Conservation (phyloP, 345 rosid species). For the Eucalyptus coolabah region DNA sequence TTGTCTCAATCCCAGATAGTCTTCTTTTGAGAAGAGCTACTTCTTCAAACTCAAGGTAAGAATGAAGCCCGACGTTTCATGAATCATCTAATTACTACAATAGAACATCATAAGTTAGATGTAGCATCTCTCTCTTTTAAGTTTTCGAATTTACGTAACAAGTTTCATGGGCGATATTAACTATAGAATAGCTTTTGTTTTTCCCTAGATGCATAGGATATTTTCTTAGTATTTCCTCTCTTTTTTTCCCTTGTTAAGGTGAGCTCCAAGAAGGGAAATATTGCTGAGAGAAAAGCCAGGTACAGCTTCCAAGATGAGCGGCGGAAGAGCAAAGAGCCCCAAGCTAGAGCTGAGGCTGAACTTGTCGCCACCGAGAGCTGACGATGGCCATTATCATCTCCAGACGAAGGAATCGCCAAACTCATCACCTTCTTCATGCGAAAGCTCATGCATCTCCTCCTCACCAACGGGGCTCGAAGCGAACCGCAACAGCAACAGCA, state of each 20-base stretch:
- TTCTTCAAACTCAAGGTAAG: not conserved
- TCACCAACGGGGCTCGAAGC: not conserved
- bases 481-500: not conserved
- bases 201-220: not conserved
- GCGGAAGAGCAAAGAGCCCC: not conserved
- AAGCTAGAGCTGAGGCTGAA: slow-evolving; percentile 37
- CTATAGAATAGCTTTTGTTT: not conserved
- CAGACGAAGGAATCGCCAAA: not conserved
- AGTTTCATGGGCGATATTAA: not conserved
- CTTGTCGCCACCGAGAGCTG: slow-evolving; percentile 16
- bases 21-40: not conserved
- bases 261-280: not conserved
- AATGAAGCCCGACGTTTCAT: not conserved
- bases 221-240: not conserved
- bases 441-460: slow-evolving; percentile 36
- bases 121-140: not conserved
- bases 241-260: not conserved
- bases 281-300: not conserved
- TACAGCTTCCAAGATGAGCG: slow-evolving; percentile 2
- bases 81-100: not conserved
- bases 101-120: not conserved
- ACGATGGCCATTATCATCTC: not conserved
- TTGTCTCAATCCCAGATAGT: not conserved
- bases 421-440: slow-evolving; percentile 1
- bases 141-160: not conserved